Conservation (phyloP, 495 filamentous ascomycete species). For the Hypoxylon perforatum region DNA sequence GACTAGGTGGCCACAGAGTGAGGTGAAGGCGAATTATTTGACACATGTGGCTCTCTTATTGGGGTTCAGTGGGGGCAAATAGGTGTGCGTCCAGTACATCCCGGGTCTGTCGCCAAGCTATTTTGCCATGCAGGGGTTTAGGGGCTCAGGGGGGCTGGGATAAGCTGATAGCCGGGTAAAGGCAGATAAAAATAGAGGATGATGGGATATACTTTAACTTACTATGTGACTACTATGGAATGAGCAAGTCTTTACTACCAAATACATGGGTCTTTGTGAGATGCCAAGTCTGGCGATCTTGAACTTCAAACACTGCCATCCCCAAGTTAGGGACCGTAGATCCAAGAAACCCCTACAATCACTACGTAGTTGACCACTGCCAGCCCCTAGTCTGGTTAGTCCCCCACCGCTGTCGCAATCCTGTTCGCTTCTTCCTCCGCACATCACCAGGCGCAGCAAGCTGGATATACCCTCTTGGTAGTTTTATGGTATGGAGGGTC, state of each 20-base stretch:
- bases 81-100: constrained; percentile 3
- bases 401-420: constrained; percentile 17
- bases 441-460: constrained; percentile 20
- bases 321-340: no score
- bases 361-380: no score
- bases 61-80: constrained; percentile 22
- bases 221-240: not conserved
- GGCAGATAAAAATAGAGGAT: constrained; percentile 19
- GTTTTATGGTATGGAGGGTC: constrained; percentile 31
- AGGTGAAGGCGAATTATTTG: constrained; percentile 17
- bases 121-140: constrained; percentile 23
- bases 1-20: not conserved
- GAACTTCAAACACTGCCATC: not conserved
- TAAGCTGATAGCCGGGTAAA: no score
- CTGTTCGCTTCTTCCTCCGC: not conserved
- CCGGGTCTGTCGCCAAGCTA: no score
- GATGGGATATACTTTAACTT: constrained; percentile 20
- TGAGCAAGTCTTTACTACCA: constrained; percentile 20
- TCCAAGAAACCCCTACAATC: no score
- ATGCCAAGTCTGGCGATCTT: no score
- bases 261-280: not conserved
- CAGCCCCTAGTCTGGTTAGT: no score
- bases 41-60: constrained; percentile 35
- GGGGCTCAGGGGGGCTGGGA: constrained; percentile 4
- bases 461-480: constrained; percentile 9